Evolutionary conservation across 495 filamentous ascomycete genomes (phyloP), one percentile per base, ranked within the genome.

Genomic region (Neurospora intermedia): DNA sequence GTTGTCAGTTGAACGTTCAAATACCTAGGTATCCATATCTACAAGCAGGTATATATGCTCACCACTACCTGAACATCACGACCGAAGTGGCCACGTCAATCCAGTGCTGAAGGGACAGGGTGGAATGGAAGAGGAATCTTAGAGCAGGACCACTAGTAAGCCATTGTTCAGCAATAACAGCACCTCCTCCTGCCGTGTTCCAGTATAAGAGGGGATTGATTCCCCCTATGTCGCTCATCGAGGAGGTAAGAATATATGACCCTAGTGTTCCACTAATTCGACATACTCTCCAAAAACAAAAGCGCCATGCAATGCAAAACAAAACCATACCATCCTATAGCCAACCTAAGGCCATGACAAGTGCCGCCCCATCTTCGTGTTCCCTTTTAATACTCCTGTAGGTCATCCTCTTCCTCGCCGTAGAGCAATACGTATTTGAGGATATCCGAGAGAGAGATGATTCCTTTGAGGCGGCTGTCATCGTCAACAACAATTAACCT

Each of bases 371-470:
- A 54, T 27, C 35, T 18, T 59, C 39, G 46, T 72, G 6, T 27
- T 69, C 46, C 62, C 48, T n/a, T 38, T 59, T 73, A 77, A 71
- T 73, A 40, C 40, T 76, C 77, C 73, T 76, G 80, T 73, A 85
- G 77, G 73, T 75, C 72, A 74, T 88, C 87, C 38, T 91, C 88
- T 59, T 86, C 87, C 79, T 96, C 94, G 46, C 93, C 94, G 76
- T 93, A 91, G 35, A 97, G 87, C 59, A 99, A 87, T 69, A 97
- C 91, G 80, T 98, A 98, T 78, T 96, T 93, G 73, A 99, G 87
- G 75, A 99, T 98, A 82, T 99, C 96, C 75, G 94, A 97, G 72
- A 99, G 85, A 9, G 94, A 97, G 39, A 99, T 89, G 20, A 99
- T 88, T 59, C 96, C 96, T 80, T 91, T 92, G 45, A 99, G 88